phyloP scores from a whole-genome alignment of 2,329 filamentous ascomycete species.

The Epichloe brachyelytri region DNA sequence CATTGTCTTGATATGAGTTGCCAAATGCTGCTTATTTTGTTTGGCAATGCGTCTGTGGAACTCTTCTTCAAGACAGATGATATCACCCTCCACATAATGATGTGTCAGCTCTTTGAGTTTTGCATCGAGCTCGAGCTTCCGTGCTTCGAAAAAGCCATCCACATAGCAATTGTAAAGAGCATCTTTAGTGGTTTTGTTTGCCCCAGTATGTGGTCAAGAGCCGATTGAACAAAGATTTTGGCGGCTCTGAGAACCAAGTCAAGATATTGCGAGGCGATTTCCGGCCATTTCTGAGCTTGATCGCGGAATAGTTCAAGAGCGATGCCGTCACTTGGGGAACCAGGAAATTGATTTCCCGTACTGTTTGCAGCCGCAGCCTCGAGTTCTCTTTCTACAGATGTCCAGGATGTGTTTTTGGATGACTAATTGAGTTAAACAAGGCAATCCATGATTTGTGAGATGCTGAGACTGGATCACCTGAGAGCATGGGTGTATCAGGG shows the following conservation, averaged over 20 bases:
- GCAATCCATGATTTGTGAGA: background rate
- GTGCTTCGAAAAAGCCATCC: background rate
- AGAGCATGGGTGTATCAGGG: background rate
- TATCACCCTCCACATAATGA: constrained; percentile 23
- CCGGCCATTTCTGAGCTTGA: background rate
- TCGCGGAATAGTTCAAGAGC: background rate
- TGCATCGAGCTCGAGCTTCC: constrained; percentile 4
- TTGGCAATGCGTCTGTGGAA: background rate
- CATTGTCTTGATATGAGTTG: background rate
- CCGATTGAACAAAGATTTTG: background rate
- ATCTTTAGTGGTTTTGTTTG: background rate
- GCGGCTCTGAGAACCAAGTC: background rate
- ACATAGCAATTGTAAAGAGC: background rate
- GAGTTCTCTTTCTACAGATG: background rate
- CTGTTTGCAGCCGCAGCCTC: background rate
- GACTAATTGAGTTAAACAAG: background rate
- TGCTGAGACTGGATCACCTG: background rate
- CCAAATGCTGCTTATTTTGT: background rate
- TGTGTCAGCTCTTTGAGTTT: constrained; percentile 28
- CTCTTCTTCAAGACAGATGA: constrained; percentile 13
- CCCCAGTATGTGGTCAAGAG: background rate
- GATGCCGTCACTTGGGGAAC: background rate
- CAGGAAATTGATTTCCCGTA: background rate
- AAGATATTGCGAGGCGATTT: background rate
- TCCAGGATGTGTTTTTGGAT: background rate